A percentile compares a stretch with the other conserved stretches of the same genome.
These are phyloP conservation scores for Fusarium oxysporum DNA, from an alignment of 2,329 filamentous ascomycete species.

Conservation along the genomic window DNA sequence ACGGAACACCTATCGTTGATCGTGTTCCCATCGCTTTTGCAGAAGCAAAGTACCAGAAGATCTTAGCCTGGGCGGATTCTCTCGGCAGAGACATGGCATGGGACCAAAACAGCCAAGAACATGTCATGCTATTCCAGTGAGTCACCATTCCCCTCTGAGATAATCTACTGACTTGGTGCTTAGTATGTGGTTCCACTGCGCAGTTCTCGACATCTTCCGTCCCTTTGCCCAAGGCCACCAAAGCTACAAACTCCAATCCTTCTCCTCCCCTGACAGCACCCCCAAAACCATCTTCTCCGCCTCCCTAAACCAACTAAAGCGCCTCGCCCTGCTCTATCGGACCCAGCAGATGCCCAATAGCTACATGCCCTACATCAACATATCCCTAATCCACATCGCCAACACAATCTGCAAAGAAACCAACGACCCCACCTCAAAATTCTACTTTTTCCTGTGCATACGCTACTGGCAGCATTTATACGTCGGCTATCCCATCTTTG, in stretches of 20 bases:
- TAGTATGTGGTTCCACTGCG: conserved; percentile 9
- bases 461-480: conserved; percentile 12
- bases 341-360: neutral
- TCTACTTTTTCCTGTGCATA: neutral
- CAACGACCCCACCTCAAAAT: neutral
- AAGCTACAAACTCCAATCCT: neutral
- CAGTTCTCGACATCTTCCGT: neutral
- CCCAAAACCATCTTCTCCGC: neutral
- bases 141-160: rapidly evolving
- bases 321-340: neutral
- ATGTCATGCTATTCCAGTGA: conserved; percentile 1
- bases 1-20: neutral
- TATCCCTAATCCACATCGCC: conserved; percentile 5
- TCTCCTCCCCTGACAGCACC: neutral
- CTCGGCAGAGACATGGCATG: neutral
- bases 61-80: neutral
- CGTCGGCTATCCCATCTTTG: neutral
- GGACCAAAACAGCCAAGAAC: neutral
- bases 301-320: neutral
- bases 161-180: rapidly evolving
- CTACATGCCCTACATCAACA: conserved; percentile 13
- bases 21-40: neutral
- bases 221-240: neutral
- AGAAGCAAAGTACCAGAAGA: conserved; percentile 2
- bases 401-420: conserved; percentile 5